These are phyloP conservation scores for Phoenix dactylifera DNA, from an alignment of 176 grass and related monocot species.

Conservation along the genomic window DNA sequence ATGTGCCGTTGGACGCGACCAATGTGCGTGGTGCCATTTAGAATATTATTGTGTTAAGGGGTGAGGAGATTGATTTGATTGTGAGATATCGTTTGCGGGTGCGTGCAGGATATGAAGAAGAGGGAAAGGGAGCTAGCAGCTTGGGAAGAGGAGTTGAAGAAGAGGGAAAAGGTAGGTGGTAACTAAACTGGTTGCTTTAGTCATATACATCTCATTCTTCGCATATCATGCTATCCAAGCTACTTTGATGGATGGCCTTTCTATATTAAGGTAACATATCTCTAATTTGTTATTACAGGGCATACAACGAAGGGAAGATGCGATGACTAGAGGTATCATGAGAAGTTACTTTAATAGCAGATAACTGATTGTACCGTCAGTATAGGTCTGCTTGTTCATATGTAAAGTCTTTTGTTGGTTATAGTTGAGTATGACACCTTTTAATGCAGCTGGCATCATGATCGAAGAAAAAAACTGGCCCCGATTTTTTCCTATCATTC, in stretches of 20 bases:
- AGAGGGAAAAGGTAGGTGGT: slow-evolving; percentile 48
- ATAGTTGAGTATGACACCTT: slow-evolving; percentile 6
- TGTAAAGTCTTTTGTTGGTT: neutral
- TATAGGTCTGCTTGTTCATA: neutral
- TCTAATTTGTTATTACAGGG: slow-evolving; percentile 41
- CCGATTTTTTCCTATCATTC: slow-evolving; percentile 70
- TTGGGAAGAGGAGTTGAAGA: slow-evolving; percentile 83
- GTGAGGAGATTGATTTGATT: neutral
- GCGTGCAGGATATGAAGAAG: slow-evolving; percentile 45
- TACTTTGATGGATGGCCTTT: slow-evolving; percentile 4
- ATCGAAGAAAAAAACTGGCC: slow-evolving; percentile 84
- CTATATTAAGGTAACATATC: slow-evolving; percentile 2
- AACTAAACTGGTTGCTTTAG: neutral
- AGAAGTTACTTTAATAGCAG: neutral
- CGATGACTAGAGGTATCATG: slow-evolving; percentile 52
- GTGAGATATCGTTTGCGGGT: neutral
- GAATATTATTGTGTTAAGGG: neutral
- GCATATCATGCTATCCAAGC: neutral
- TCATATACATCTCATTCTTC: slow-evolving; percentile 1
- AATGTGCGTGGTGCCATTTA: neutral
- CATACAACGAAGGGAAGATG: slow-evolving; percentile 72
- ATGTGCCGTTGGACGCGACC: slow-evolving; percentile 33
- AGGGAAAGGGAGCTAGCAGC: slow-evolving; percentile 44
- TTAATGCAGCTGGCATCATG: slow-evolving; percentile 44
- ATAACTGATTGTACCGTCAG: neutral